phyloP scores from a whole-genome alignment of 1,139 yeast species.

The Candida anutae region DNA sequence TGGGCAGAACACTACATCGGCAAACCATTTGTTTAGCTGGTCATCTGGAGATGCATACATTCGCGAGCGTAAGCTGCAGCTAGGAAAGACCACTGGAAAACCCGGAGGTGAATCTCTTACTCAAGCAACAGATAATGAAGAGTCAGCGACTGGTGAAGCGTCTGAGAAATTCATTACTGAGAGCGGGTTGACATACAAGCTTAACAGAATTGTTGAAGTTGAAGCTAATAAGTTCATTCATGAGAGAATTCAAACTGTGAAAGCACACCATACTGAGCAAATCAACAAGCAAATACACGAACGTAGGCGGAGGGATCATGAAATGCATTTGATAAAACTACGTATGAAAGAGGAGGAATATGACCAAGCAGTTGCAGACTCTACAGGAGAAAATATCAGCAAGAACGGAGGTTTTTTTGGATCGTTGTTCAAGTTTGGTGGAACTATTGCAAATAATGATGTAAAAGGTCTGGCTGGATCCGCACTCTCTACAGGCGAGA shows the following conservation, averaged over 20 bases:
- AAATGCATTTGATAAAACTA: conserved; percentile 27
- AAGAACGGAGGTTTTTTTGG: conserved; percentile 20
- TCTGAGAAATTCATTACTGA: conserved; percentile 3
- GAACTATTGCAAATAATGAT: not conserved
- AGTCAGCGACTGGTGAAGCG: conserved; percentile 2
- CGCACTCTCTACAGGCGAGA: too few relatives aligned
- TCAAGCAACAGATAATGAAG: too few relatives aligned
- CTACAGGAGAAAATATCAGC: conserved; percentile 15
- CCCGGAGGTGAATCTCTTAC: too few relatives aligned
- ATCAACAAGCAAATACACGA: conserved; percentile 33
- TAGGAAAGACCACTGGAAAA: conserved; percentile 8
- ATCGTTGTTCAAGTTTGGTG: conserved; percentile 17
- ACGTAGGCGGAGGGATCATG: conserved; percentile 35
- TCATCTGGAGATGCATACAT: conserved; percentile 37
- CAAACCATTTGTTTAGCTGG: conserved; percentile 38
- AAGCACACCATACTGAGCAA: conserved; percentile 32
- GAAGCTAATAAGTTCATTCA: conserved; percentile 35
- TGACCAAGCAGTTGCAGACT: conserved; percentile 23
- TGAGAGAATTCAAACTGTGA: conserved; percentile 30
- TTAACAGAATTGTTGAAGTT: conserved; percentile 23
- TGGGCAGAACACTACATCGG: too few relatives aligned
- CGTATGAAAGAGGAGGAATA: conserved; percentile 36
- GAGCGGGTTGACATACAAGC: conserved; percentile 9
- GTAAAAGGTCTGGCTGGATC: too few relatives aligned
- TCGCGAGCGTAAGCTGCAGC: conserved; percentile 23